These are phyloP conservation scores for Coniochaeta sp. DNA, from an alignment of 2,329 filamentous ascomycete species.

Conservation along the genomic window DNA sequence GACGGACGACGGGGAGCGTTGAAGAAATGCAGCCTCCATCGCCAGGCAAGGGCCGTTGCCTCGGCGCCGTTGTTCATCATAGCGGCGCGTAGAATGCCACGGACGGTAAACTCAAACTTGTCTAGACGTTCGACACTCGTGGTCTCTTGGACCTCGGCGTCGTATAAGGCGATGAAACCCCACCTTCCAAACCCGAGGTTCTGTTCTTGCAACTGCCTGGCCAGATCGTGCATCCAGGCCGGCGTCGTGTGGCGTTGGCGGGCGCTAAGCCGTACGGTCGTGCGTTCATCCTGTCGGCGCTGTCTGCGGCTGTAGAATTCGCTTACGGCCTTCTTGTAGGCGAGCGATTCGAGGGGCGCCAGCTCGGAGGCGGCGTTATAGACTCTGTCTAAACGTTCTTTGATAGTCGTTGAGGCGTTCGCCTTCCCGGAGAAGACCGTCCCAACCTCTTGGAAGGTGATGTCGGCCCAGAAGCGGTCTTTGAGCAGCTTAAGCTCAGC, in stretches of 20 bases:
- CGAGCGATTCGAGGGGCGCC: background rate
- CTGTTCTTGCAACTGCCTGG: background rate
- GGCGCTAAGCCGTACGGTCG: background rate
- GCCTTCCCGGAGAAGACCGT: too few species aligned
- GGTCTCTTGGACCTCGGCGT: background rate
- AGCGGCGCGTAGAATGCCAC: background rate
- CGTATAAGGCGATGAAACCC: background rate
- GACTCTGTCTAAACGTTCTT: background rate
- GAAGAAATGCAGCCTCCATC: background rate
- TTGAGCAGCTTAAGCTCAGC: conserved; percentile 1
- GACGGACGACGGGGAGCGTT: background rate
- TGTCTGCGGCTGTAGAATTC: background rate
- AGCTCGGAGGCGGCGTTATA: background rate
- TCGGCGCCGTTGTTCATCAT: background rate
- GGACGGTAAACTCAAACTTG: background rate
- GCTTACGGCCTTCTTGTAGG: background rate
- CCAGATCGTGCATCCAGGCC: background rate
- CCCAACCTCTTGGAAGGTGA: background rate
- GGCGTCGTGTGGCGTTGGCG: background rate
- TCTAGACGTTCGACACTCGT: background rate
- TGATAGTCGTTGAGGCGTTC: background rate
- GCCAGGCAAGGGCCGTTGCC: background rate
- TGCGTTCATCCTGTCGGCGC: background rate
- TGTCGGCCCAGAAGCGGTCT: background rate
- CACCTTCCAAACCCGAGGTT: background rate